Base-by-base conservation (phyloP, 768 basidiomycete genomes). In the Xanthoconium purpureum region DNA sequence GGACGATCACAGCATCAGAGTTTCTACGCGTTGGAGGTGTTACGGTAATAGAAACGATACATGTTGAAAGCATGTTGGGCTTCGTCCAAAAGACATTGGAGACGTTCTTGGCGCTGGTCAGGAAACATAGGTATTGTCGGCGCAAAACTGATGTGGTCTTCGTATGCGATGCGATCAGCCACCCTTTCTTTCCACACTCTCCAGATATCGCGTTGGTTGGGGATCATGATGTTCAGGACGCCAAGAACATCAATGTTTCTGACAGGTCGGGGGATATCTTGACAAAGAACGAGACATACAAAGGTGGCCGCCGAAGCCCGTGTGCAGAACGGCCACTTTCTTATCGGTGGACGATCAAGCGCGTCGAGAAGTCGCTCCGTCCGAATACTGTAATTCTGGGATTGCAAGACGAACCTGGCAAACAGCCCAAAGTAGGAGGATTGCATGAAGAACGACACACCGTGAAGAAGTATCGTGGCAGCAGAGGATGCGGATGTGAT, bases 251-350 rank as follows among this genome's bases (percentile, higher is more conserved):
- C 1, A 29, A 65, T 53, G 15, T 10, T 45, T 40, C 32, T 55
- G 32, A 66, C 61, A 5, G 64, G 60, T 5, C 61, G 57, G n/a
- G 36, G 42, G 14, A 54, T 54, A 9, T 50, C 56, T 10, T 32
- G 54, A 32, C 57, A 65, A 17, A 65, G 63, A 40, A 57, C 39
- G 42, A 65, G 52, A 32, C 57, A 62, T 2, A 18, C 51, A 11
- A 66, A 65, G 0, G 64, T 63, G 11, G 57, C 63, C n/a, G 60
- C 63, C 8, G 60, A 55, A 17, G 57, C 60, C 12, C 40, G 54
- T 3, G 63, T 62, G 17, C 14, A 39, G 50, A 65, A 65, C 5
- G 38, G 17, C 60, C 60, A 55, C 29, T 65, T 62, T 30, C 8
- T 62, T 20, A 59, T 52, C 30, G 17, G 13, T 7, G 64, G 64